A percentile compares a stretch with the other conserved stretches of the same genome.
Evolutionary conservation across 768 basidiomycete species (phyloP).

Genomic region (Mycena galopus): DNA sequence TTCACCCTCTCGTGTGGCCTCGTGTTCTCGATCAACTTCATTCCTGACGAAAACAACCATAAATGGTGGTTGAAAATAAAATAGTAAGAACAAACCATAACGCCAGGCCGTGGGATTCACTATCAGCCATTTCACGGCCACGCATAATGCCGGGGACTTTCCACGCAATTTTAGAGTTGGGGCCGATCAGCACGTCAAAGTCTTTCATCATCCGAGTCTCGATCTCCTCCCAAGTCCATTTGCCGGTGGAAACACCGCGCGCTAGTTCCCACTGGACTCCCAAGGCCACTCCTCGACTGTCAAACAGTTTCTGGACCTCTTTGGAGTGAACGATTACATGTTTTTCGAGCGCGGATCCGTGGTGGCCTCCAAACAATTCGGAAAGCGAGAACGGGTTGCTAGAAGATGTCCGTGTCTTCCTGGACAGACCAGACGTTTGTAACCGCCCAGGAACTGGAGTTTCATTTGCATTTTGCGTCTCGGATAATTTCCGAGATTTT

Average conservation of each 20-base stretch:
- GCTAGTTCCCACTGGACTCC: constrained; percentile 36
- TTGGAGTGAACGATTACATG: constrained; percentile 25
- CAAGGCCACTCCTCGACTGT: constrained; percentile 10
- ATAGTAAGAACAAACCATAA: constrained; percentile 51
- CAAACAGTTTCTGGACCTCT: constrained; percentile 16
- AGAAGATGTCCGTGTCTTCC: not conserved
- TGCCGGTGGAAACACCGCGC: constrained; percentile 10
- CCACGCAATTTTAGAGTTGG: not conserved
- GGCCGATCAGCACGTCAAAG: not conserved
- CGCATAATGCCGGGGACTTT: constrained; percentile 4
- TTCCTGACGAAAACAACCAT: constrained; percentile 45
- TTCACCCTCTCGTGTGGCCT: constrained; percentile 66
- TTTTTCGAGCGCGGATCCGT: constrained; percentile 20
- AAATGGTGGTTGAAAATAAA: not conserved
- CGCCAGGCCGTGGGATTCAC: constrained; percentile 30
- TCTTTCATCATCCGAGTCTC: not conserved
- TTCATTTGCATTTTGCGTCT: not conserved
- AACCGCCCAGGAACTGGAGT: not conserved
- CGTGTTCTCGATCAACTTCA: constrained; percentile 77
- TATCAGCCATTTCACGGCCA: not conserved
- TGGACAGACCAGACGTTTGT: not conserved
- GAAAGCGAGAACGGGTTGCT: not conserved
- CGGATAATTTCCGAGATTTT: constrained; percentile 15
- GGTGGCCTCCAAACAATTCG: constrained; percentile 9
- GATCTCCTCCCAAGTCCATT: constrained; percentile 28